Evolutionary conservation across 768 basidiomycete genomes (phyloP).

Genomic region (Paxillus ammoniavirescens): DNA sequence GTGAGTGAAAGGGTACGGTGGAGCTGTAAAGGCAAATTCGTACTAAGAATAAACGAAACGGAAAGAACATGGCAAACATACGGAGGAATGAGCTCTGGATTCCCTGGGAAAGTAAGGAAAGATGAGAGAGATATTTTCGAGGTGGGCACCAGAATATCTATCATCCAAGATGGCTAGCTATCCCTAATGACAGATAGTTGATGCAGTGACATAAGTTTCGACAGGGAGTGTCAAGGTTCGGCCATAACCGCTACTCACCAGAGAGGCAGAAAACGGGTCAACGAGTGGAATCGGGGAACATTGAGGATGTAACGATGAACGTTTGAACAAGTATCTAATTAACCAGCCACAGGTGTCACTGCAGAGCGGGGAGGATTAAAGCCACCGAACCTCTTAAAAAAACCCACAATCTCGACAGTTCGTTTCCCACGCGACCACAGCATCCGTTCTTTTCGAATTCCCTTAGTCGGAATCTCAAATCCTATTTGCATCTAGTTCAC

Average conservation of each 20-base stretch:
- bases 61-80: background rate
- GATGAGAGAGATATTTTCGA: background rate
- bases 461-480: too few species aligned
- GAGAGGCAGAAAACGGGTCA: conserved; percentile 1
- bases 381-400: conserved; percentile 1
- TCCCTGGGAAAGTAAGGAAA: background rate
- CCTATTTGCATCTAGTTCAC: too few species aligned
- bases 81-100: background rate
- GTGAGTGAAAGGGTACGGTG: background rate
- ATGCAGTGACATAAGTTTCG: background rate
- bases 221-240: conserved; percentile 2
- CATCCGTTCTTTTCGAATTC: background rate
- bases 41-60: background rate
- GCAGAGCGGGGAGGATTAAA: conserved; percentile 12
- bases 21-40: background rate
- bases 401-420: background rate
- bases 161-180: background rate
- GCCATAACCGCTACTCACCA: background rate
- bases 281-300: conserved; percentile 6
- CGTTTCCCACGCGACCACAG: background rate
- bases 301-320: background rate
- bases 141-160: background rate
- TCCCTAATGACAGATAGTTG: background rate
- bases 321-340: background rate
- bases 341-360: conserved; percentile 20